phyloP scores from a whole-genome alignment of 2,329 filamentous ascomycete genomes.

The Zasmidium cellare region DNA sequence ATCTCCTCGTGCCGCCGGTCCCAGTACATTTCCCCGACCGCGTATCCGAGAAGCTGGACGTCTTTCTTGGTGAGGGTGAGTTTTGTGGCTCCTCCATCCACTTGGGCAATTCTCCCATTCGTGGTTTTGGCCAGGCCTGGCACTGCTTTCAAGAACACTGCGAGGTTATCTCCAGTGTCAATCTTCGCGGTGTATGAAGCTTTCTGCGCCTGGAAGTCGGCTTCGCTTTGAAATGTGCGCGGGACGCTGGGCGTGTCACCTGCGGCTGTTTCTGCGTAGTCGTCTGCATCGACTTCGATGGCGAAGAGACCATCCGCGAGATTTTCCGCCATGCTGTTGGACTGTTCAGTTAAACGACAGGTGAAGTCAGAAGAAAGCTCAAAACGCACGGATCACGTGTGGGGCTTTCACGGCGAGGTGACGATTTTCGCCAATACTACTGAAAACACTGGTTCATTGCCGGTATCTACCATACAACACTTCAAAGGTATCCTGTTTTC shows the following conservation, averaged over 20 bases:
- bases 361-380: not conserved
- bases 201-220: constrained; percentile 33
- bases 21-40: constrained; percentile 60
- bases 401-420: not conserved
- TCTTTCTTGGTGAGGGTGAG: constrained; percentile 31
- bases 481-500: not conserved
- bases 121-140: constrained; percentile 12
- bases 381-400: not conserved
- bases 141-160: constrained; percentile 21
- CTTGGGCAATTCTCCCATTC: not conserved
- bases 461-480: constrained; percentile 7
- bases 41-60: constrained; percentile 46
- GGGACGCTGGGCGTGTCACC: constrained; percentile 26
- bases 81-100: constrained; percentile 3
- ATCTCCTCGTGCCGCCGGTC: constrained; percentile 57
- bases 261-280: constrained; percentile 34
- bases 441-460: constrained; percentile 5
- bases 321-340: constrained; percentile 9
- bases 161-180: constrained; percentile 28
- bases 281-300: constrained; percentile 34
- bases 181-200: constrained; percentile 32
- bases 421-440: not conserved
- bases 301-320: constrained; percentile 27
- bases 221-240: constrained; percentile 35
- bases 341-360: not conserved